Percentiles rank a stretch among this genome's conserved stretches.
These are phyloP conservation scores for Cryptococcus amylolentus DNA, from an alignment of 1,284 basidiomycete species.

Conservation along the genomic window DNA sequence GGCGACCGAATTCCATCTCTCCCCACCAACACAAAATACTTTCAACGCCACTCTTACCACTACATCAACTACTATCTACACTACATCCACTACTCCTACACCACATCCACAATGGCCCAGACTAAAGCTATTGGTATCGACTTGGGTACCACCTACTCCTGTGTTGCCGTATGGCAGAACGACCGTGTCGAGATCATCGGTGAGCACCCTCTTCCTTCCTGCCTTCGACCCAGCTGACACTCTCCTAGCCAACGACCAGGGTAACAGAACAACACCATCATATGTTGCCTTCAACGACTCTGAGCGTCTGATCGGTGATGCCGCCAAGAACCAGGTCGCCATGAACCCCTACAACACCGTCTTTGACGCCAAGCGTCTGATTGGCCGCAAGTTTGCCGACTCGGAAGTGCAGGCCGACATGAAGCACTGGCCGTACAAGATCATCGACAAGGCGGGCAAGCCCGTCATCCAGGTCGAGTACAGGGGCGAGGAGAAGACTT, in stretches of 20 bases:
- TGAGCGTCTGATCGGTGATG: slow-evolving; percentile 98
- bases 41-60: background rate
- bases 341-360: slow-evolving; percentile 96
- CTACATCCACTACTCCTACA: background rate
- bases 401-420: slow-evolving; percentile 61
- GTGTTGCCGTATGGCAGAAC: slow-evolving; percentile 97
- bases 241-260: slow-evolving; percentile 62
- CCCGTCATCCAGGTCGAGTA: slow-evolving; percentile 60
- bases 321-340: slow-evolving; percentile 95
- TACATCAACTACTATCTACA: background rate
- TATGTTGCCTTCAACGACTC: slow-evolving; percentile 97
- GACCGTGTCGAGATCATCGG: slow-evolving; percentile 95
- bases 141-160: slow-evolving; percentile 53
- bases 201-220: slow-evolving; percentile 12
- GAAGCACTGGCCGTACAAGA: slow-evolving; percentile 68
- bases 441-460: slow-evolving; percentile 59
- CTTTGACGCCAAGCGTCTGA: slow-evolving; percentile 95
- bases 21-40: background rate
- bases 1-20: background rate
- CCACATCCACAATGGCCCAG: background rate
- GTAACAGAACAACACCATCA: slow-evolving; percentile 97
- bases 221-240: slow-evolving; percentile 1
- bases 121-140: slow-evolving; percentile 7
- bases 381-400: slow-evolving; percentile 88
- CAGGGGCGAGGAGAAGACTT: slow-evolving; percentile 59